phyloP scores from a whole-genome alignment of 371 early-diverging fungal species.

The Mucor indicus region DNA sequence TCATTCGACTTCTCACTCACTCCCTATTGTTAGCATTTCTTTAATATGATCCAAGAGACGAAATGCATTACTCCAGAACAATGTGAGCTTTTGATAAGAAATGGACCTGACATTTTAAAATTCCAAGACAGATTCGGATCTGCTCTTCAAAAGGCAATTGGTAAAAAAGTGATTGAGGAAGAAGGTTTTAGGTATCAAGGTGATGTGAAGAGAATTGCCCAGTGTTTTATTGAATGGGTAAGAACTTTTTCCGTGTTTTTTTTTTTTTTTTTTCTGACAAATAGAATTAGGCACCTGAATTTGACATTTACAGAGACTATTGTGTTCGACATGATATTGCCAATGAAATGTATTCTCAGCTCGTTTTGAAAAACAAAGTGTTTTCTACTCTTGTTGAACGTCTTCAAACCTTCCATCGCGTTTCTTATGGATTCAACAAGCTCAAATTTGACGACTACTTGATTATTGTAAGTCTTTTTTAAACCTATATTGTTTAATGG shows the following conservation, averaged over 20 bases:
- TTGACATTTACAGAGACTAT: constrained; percentile 41
- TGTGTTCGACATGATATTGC: constrained; percentile 43
- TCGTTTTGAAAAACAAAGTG: constrained; percentile 22
- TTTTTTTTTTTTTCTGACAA: not conserved
- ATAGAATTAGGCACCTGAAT: constrained; percentile 34
- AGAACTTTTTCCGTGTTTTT: not conserved
- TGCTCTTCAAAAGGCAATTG: constrained; percentile 22
- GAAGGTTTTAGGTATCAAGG: constrained; percentile 13
- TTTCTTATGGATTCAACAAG: constrained; percentile 14
- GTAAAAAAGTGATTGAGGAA: constrained; percentile 5
- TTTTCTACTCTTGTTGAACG: constrained; percentile 23
- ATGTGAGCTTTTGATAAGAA: constrained; percentile 24
- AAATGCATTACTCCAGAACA: constrained; percentile 15
- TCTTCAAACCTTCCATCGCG: constrained; percentile 22
- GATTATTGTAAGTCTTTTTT: constrained; percentile 28
- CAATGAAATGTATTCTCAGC: constrained; percentile 20
- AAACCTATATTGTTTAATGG: not conserved
- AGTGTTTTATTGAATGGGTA: constrained; percentile 40
- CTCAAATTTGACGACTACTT: constrained; percentile 45
- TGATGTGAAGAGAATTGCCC: constrained; percentile 30
- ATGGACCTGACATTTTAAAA: constrained; percentile 19
- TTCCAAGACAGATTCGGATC: constrained; percentile 23
- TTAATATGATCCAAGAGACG: constrained; percentile 23
- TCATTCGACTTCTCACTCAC: not conserved
- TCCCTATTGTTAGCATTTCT: constrained; percentile 23